Evolutionary conservation across 805 yeast species (phyloP).

Genomic region (Torulaspora maleeae): DNA sequence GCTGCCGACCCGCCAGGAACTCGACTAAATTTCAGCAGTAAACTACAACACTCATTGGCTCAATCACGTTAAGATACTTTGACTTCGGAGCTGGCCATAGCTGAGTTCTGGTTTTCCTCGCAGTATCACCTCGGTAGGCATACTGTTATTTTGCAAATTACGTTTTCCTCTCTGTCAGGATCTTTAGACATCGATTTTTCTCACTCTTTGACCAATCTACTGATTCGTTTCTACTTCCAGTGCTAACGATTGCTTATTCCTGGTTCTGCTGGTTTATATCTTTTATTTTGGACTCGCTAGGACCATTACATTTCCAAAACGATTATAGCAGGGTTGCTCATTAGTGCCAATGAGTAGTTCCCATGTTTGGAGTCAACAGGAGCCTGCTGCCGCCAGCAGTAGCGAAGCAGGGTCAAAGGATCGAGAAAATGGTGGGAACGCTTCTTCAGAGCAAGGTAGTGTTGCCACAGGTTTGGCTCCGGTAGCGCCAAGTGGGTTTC

Average conservation of each 20-base stretch:
- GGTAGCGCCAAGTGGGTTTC: background rate
- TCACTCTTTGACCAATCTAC: background rate
- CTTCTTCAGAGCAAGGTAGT: slow-evolving; percentile 1
- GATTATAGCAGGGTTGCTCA: background rate
- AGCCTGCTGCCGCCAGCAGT: slow-evolving; percentile 1
- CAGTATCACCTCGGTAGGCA: background rate
- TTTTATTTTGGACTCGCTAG: background rate
- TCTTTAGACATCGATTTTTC: background rate
- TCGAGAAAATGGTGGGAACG: slow-evolving; percentile 2
- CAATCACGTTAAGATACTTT: background rate
- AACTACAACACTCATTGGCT: background rate
- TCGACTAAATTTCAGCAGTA: background rate
- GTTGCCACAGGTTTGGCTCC: slow-evolving; percentile 1
- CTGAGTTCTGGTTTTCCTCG: background rate
- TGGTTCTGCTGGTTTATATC: background rate
- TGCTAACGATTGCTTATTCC: background rate
- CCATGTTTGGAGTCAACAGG: slow-evolving; percentile 17
- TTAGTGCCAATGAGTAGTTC: slow-evolving; percentile 8
- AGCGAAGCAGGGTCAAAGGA: slow-evolving; percentile 3
- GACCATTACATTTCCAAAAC: background rate
- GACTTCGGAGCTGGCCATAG: background rate
- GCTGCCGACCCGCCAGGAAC: slow-evolving; percentile 1
- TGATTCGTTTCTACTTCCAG: background rate
- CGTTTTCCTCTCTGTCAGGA: background rate
- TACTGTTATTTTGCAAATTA: background rate